A percentile compares a stretch with the other conserved stretches of the same genome.
Evolutionary conservation across 129 eudicot genomes (phyloP).

Genomic region (Flaveria robusta): DNA sequence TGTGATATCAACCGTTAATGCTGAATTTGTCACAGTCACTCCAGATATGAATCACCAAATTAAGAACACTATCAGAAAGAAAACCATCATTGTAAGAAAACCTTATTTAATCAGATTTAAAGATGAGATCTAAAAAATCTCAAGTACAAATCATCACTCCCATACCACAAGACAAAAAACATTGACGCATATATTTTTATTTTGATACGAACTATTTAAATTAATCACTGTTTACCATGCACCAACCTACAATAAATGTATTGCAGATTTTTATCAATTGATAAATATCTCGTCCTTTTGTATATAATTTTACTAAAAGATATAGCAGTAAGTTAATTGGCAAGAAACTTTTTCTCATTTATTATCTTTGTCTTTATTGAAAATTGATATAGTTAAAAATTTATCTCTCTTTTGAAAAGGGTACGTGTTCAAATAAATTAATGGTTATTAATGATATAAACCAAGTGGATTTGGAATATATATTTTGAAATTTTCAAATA

Average conservation of each 20-base stretch:
- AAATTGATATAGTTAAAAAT: not conserved
- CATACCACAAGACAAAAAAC: too few species aligned
- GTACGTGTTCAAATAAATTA: not conserved
- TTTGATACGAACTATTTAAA: not conserved
- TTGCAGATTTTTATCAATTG: not conserved
- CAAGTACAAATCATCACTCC: too few species aligned
- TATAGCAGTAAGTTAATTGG: not conserved
- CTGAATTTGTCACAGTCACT: too few species aligned
- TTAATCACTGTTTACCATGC: not conserved
- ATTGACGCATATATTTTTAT: too few species aligned
- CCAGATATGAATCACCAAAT: too few species aligned
- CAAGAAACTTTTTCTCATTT: not conserved
- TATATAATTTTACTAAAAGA: not conserved
- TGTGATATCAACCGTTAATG: too few species aligned
- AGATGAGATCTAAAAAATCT: too few species aligned
- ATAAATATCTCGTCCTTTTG: not conserved
- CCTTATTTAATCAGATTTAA: too few species aligned
- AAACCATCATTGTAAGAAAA: too few species aligned
- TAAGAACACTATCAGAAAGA: too few species aligned
- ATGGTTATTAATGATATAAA: slow-evolving; percentile 19
- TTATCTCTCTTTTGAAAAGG: not conserved
- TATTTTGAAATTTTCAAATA: slow-evolving; percentile 32
- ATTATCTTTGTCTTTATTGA: not conserved
- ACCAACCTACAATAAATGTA: not conserved
- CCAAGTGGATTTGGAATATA: slow-evolving; percentile 42